Base-by-base conservation (phyloP, 371 early-diverging fungal genomes). In the Mucor mucedo region DNA sequence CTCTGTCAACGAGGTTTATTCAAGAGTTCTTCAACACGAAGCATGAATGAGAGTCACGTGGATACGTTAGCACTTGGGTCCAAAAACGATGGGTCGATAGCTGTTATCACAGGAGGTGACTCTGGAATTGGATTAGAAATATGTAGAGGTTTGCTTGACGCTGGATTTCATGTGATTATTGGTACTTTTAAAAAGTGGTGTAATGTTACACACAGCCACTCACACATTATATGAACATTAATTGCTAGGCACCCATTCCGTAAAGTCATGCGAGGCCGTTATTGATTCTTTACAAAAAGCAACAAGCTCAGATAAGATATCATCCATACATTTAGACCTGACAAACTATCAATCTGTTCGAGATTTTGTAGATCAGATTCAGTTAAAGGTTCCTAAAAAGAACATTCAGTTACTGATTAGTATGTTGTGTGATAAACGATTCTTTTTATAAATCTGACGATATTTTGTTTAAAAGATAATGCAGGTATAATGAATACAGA, bases 401-500 rank as follows among this genome's bases (percentile, higher is more conserved):
- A 39, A 38, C 3, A 70, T 79, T 32, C 62, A 72, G 4, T 21
- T 76, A 4, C 52, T 79, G 13, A 72, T 79, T n/a, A 79, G 79
- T 79, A 65, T 65, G 72, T 33, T 32, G 21, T 8, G 5, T 42
- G 27, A 47, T 21, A 47, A 21, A 47, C 13, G 30, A 16, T n/a
- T 1, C 40, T 9, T 8, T 57, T 33, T 49, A 40, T 28, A 5
- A 52, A 30, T 42, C 10, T 10, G 29, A 52, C 28, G 30, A 14
- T 0, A 52, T 42, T 55, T 42, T 54, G 2, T 16, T 28, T 11
- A 30, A n/a, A 66, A 78, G 79, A 84, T 64, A 90, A 90, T 68
- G 85, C 87, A 28, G 95, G 93, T 5, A 76, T 94, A 21, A 93
- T 93, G 93, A 85, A 81, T 39, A 70, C 75, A 2, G 92, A 94